Evolutionary conservation across 78 protist species (phyloP), one percentile per base, ranked within the genome.

Genomic region (Emiliania huxleyi): DNA sequence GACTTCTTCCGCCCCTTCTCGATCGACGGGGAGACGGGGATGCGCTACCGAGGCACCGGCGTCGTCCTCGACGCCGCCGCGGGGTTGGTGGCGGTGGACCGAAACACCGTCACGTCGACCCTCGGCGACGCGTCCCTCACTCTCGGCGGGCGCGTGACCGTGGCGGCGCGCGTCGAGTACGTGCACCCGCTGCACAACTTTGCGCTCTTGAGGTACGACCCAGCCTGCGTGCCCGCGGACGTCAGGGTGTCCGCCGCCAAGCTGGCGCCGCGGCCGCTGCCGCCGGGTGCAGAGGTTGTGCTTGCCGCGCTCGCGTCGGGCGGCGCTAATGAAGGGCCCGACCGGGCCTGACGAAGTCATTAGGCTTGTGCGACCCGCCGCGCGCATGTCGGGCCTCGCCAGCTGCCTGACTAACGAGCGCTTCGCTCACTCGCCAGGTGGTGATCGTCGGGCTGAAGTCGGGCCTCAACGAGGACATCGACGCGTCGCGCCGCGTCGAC

Each of bases 111-210:
- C 38, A 79, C 40, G 4, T 33, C 87, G 23, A 44, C 87, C 29
- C 62, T 90, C 15, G 87, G 91, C 37, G 95, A 94, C 81, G 83
- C 87, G 25, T 2, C 0, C n/a, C 29, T 94, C 35, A 56, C 94
- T 1, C 37, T 94, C 19, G 96, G 90, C 29, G 91, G 75, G 29
- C 22, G 89, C 19, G 42, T 84, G 23, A 88, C 38, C 22, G 56
- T 92, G 25, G 55, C 90, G 18, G 94, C 92, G 21, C 29, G 38
- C n/a, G 90, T 44, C 38, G 48, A 49, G 22, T 94, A 49, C 75
- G 42, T 92, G 44, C 94, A 94, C 91, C 96, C 94, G 43, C 43
- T 52, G 35, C 96, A 94, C 87, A 94, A 94, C 75, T 94, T 87
- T 38, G 93, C 91, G 79, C 52, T 94, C 12, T 38, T 94, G 29